These are phyloP conservation scores for Penicillium sp. DNA, from an alignment of 2,329 filamentous ascomycete genomes.

Conservation along the genomic window DNA sequence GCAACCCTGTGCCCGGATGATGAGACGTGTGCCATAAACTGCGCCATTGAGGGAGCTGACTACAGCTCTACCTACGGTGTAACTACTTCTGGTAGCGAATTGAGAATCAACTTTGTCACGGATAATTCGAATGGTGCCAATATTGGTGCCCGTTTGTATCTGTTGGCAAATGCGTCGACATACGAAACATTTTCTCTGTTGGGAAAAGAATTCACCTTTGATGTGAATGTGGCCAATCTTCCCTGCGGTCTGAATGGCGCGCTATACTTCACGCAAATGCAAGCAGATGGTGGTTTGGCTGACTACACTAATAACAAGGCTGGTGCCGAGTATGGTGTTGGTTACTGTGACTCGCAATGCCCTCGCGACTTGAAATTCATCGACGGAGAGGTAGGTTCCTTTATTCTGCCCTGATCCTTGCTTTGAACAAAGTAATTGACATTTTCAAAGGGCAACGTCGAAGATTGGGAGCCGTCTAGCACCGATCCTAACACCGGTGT, in stretches of 20 bases:
- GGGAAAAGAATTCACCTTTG: conserved; percentile 67
- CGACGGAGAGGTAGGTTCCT: conserved; percentile 42
- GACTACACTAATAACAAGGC: conserved; percentile 52
- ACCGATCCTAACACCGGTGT: conserved; percentile 54
- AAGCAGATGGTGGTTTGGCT: conserved; percentile 55
- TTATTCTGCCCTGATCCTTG: neutral
- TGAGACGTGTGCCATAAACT: conserved; percentile 52
- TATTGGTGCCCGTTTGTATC: conserved; percentile 56
- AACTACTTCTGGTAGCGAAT: conserved; percentile 45
- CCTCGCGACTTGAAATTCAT: conserved; percentile 51
- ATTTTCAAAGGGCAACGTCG: conserved; percentile 49
- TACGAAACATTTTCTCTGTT: conserved; percentile 65
- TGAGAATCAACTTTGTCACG: conserved; percentile 50
- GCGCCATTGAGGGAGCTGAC: conserved; percentile 55
- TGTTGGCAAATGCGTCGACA: conserved; percentile 58
- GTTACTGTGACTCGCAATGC: conserved; percentile 62
- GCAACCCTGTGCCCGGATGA: conserved; percentile 46
- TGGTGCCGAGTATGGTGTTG: conserved; percentile 59
- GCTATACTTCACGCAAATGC: conserved; percentile 55
- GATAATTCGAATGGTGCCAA: conserved; percentile 26
- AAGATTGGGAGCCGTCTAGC: conserved; percentile 48
- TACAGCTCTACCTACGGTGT: conserved; percentile 53
- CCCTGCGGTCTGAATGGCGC: conserved; percentile 45
- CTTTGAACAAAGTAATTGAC: conserved; percentile 29
- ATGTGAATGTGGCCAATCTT: conserved; percentile 27